Base-by-base conservation (phyloP, 2,329 filamentous ascomycete species). In the Blastomyces emzantsi region DNA sequence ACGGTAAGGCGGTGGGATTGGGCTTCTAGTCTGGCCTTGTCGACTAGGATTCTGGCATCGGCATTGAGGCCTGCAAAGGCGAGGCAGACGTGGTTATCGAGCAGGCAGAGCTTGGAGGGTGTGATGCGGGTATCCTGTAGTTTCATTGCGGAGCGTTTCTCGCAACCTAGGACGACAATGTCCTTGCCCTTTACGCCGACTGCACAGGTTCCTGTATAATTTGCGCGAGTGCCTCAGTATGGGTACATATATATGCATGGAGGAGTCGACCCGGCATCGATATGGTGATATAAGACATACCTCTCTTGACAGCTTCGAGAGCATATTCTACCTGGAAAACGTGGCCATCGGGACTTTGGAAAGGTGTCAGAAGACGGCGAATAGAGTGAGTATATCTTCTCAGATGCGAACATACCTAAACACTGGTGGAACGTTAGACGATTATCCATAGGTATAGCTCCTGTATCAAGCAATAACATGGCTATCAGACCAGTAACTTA, bases 311-410 rank as follows among this genome's bases (percentile, higher is more conserved):
- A 70, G 94, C 94, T 81, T 99, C 94, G 70, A 96, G 89, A 63
- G 94, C 94, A 85, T 99, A 99, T 84, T 99, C 94, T 74, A 99
- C 94, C 80, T 99, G 94, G 82, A 99, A 99, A 73, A 99, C 94
- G 82, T 99, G 94, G 79, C 94, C 94, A 81, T 99, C 94, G 74
- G 94, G 94, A 85, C 93, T 97, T 74, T 41, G 8, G 59, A 64
- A 17, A 58, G 58, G n/a, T 49, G 75, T 88, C 77, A 87, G 64
- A 56, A 22, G 22, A 51, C 2, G 28, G 45, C 36, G 36, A 57
- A 8, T 81, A 71, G 68, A 64, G 51, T 54, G 60, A 52, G n/a
- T 66, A 60, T 45, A 47, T 52, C 45, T 61, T 64, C 45, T 7
- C 8, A 22, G 25, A 22, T 11, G 51, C 39, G 57, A 41, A 55